Conservation (phyloP, 2,329 filamentous ascomycete species). For the Nectriaceae sp. region DNA sequence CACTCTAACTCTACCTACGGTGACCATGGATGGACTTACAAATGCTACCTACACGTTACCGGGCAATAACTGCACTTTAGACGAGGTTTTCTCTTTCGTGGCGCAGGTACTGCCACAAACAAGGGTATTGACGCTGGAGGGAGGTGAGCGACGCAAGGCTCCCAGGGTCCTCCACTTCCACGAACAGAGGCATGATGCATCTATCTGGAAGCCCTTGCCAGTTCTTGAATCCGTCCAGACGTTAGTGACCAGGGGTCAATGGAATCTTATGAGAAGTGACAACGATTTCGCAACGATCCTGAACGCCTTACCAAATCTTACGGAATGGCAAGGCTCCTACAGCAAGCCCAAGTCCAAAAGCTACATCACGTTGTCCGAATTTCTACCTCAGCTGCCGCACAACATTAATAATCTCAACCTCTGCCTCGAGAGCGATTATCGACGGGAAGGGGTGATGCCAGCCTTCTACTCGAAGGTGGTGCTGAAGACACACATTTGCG, state of each 20-base stretch:
- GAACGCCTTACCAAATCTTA: slow-evolving; percentile 64
- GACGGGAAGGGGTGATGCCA: slow-evolving; percentile 62
- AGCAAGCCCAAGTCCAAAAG: slow-evolving; percentile 75
- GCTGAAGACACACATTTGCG: slow-evolving; percentile 65
- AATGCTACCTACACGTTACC: slow-evolving; percentile 61
- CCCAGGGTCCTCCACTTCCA: slow-evolving; percentile 57
- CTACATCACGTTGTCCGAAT: slow-evolving; percentile 68
- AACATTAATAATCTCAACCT: slow-evolving; percentile 66
- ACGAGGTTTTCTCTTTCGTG: slow-evolving; percentile 69
- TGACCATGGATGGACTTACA: slow-evolving; percentile 58
- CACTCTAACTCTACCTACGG: slow-evolving; percentile 49
- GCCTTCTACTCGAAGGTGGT: slow-evolving; percentile 62
- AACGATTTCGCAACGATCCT: slow-evolving; percentile 65
- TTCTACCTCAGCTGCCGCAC: slow-evolving; percentile 58
- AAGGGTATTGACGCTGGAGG: slow-evolving; percentile 70
- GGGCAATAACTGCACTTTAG: slow-evolving; percentile 67
- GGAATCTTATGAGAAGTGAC: slow-evolving; percentile 70
- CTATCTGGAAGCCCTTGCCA: slow-evolving; percentile 41
- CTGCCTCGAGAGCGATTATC: slow-evolving; percentile 72
- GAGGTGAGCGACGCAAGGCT: slow-evolving; percentile 75
- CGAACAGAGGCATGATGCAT: slow-evolving; percentile 18
- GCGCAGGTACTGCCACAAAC: slow-evolving; percentile 59
- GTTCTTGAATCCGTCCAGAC: slow-evolving; percentile 60
- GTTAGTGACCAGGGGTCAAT: slow-evolving; percentile 73
- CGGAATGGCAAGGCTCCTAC: slow-evolving; percentile 63